phyloP scores from a whole-genome alignment of 2,329 filamentous ascomycete species.

The Diaporthe longicolla region DNA sequence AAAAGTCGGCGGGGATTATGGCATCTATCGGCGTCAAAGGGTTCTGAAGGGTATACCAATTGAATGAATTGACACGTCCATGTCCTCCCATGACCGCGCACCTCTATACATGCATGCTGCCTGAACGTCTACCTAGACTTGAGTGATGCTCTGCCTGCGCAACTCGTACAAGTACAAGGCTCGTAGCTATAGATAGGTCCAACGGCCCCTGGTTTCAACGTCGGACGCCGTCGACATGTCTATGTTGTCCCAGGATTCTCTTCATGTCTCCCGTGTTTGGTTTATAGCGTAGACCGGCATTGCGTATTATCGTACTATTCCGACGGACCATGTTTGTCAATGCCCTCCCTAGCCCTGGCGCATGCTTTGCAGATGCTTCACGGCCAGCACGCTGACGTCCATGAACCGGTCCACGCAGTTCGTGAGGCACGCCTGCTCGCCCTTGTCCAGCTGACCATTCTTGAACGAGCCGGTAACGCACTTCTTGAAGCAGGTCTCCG shows the following conservation, averaged over 20 bases:
- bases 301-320: not conserved
- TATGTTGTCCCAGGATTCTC: not conserved
- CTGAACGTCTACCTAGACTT: not conserved
- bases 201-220: not conserved
- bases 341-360: slow-evolving; percentile 49
- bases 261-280: not conserved
- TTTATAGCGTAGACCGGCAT: not conserved
- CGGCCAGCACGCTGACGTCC: slow-evolving; percentile 87
- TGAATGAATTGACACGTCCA: slow-evolving; percentile 44
- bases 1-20: slow-evolving; percentile 38
- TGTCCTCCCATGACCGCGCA: slow-evolving; percentile 32
- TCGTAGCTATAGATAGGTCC: not conserved
- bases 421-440: slow-evolving; percentile 85
- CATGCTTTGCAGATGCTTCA: slow-evolving; percentile 83
- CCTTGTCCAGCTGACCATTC: slow-evolving; percentile 78
- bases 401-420: slow-evolving; percentile 97
- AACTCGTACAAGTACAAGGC: not conserved
- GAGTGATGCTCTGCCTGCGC: not conserved
- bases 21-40: slow-evolving; percentile 43
- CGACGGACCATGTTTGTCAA: slow-evolving; percentile 2
- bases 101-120: slow-evolving; percentile 20
- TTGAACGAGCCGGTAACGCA: slow-evolving; percentile 85
- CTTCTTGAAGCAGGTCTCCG: slow-evolving; percentile 93
- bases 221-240: not conserved
- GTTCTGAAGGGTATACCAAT: slow-evolving; percentile 43